Conservation (phyloP, 495 filamentous ascomycete genomes). For the Penicillium malachiteum region DNA sequence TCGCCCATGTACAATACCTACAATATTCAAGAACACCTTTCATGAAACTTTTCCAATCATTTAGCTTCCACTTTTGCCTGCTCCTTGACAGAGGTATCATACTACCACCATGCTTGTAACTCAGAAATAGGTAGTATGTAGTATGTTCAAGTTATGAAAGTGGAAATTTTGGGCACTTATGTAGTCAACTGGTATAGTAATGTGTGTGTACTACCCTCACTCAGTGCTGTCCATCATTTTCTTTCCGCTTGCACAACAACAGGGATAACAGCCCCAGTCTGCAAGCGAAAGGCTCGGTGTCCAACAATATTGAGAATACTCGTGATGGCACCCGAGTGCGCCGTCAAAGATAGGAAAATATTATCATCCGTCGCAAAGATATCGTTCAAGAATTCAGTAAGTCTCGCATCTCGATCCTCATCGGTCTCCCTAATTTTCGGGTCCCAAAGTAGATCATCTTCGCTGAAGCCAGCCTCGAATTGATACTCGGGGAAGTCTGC, state of each 20-base stretch:
- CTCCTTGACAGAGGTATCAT: no score
- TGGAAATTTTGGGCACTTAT: no score
- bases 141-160: no score
- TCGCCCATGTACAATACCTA: slow-evolving; percentile 32
- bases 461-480: slow-evolving; percentile 64
- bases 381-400: slow-evolving; percentile 57
- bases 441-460: slow-evolving; percentile 60
- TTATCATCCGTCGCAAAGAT: slow-evolving; percentile 61
- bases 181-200: no score
- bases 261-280: slow-evolving; percentile 70
- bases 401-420: slow-evolving; percentile 54
- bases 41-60: no score
- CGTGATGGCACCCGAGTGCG: slow-evolving; percentile 68
- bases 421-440: slow-evolving; percentile 54
- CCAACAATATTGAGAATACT: slow-evolving; percentile 58
- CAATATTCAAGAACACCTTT: slow-evolving; percentile 7
- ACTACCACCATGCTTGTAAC: slow-evolving; percentile 1
- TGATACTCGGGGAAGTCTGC: slow-evolving; percentile 56
- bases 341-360: slow-evolving; percentile 67
- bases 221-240: neutral
- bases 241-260: slow-evolving; percentile 61
- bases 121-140: slow-evolving; percentile 3
- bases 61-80: no score
- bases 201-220: no score
- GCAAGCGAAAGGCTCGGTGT: slow-evolving; percentile 63